Conservation (phyloP, 352 stramenopile genomes). For the Phytophthora meadii region DNA sequence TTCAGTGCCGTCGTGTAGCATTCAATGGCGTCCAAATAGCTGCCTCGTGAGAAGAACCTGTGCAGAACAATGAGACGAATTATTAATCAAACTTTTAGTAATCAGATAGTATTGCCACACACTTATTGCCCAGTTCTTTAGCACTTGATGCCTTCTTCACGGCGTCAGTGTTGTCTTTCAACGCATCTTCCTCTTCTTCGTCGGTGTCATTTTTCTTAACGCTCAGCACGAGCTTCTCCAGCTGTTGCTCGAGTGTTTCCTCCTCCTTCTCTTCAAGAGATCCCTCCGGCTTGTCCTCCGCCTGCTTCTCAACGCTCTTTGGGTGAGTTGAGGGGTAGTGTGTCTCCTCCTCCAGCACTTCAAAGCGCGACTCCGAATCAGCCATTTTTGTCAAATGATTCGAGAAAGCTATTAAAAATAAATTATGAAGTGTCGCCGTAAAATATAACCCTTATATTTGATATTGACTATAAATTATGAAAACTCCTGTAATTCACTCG, state of each 20-base stretch:
- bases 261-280: conserved; percentile 33
- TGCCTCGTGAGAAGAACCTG: conserved; percentile 75
- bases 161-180: conserved; percentile 29
- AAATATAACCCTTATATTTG: too few relatives aligned
- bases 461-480: too few relatives aligned
- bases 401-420: conserved; percentile 8
- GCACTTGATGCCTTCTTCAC: conserved; percentile 76
- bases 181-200: conserved; percentile 34
- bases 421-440: too few relatives aligned
- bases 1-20: conserved; percentile 88
- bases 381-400: conserved; percentile 27
- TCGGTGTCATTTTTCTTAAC: conserved; percentile 22
- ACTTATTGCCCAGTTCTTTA: conserved; percentile 90
- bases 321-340: conserved; percentile 63
- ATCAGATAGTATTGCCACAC: conserved; percentile 10
- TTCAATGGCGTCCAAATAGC: conserved; percentile 82
- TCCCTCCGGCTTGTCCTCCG: conserved; percentile 16
- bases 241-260: conserved; percentile 70
- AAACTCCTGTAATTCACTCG: too few relatives aligned
- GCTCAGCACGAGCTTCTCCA: conserved; percentile 62
- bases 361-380: conserved; percentile 63
- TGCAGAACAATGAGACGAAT: neutral
- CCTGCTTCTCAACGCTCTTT: conserved; percentile 26
- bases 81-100: too few relatives aligned
- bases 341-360: conserved; percentile 88